Conservation (phyloP, 169 alveolate genomes). For the Cystoisospora suis region DNA sequence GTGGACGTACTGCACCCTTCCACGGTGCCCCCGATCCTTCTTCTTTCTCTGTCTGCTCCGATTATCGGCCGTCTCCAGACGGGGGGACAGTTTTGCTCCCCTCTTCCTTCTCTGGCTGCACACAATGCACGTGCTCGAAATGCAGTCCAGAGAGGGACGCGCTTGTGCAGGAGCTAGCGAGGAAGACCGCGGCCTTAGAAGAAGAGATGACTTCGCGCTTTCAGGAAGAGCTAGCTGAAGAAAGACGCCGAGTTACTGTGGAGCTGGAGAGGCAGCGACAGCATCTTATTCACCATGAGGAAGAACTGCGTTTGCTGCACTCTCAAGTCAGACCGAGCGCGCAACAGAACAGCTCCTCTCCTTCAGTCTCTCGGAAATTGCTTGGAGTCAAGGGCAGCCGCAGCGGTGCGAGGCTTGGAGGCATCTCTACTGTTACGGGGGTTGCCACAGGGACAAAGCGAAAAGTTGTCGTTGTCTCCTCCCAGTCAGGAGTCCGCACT, state of each 20-base stretch:
- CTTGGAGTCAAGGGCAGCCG: not conserved
- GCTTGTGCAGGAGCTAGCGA: not conserved
- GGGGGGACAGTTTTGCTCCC: not conserved
- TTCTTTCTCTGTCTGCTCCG: not conserved
- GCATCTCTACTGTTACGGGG: not conserved
- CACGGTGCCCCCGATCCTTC: no score
- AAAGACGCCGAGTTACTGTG: not conserved
- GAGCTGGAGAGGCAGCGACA: slow-evolving; percentile 20
- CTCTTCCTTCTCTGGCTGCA: not conserved
- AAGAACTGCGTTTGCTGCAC: slow-evolving; percentile 11
- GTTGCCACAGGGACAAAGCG: not conserved
- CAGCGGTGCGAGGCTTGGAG: not conserved
- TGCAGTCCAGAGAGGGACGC: no score
- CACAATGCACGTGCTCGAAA: not conserved
- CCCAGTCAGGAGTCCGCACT: no score
- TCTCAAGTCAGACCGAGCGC: not conserved
- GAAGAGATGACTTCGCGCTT: not conserved
- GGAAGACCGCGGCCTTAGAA: not conserved
- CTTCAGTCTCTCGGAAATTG: not conserved
- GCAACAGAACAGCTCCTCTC: not conserved
- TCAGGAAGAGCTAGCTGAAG: not conserved
- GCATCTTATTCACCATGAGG: not conserved
- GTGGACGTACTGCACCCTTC: no score
- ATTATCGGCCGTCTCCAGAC: not conserved
- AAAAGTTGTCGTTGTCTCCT: not conserved